Evolutionary conservation across 805 yeast species (phyloP).

Genomic region (Myxozyma sirexii): DNA sequence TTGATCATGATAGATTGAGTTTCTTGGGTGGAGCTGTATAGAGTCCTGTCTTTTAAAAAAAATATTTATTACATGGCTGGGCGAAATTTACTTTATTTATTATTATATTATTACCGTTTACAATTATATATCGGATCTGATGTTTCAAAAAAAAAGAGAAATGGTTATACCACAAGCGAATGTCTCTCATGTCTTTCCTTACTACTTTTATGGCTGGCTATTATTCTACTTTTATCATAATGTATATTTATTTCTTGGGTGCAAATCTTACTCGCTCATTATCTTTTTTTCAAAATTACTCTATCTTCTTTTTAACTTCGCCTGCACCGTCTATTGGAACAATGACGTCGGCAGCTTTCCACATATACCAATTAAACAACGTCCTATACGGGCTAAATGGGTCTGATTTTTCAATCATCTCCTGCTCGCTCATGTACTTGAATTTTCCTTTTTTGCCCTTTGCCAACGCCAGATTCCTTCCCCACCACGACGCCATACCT

Average conservation of each 20-base stretch:
- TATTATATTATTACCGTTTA: no score
- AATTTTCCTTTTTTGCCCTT: conserved; percentile 46
- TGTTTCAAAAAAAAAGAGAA: no score
- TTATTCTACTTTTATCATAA: background rate
- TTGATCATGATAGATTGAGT: background rate
- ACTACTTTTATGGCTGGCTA: no score
- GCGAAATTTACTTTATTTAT: background rate
- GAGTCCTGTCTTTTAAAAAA: background rate
- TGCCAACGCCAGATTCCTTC: conserved; percentile 51
- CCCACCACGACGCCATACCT: conserved; percentile 70
- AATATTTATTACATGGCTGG: background rate
- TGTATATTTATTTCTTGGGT: conserved; percentile 11
- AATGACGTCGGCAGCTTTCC: conserved; percentile 33
- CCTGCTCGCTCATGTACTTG: conserved; percentile 46
- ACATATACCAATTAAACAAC: conserved; percentile 33
- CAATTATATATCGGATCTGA: no score
- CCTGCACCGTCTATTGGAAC: conserved; percentile 26
- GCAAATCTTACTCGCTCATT: background rate
- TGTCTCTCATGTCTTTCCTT: no score
- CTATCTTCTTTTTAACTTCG: background rate
- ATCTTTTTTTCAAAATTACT: background rate
- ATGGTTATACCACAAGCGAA: background rate
- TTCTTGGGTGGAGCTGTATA: no score
- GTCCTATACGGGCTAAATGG: conserved; percentile 63
- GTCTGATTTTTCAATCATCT: conserved; percentile 67